Evolutionary conservation across 371 early-diverging fungal genomes (phyloP), one percentile per base, ranked within the genome.

Genomic region (Cokeromyces recurvatus): DNA sequence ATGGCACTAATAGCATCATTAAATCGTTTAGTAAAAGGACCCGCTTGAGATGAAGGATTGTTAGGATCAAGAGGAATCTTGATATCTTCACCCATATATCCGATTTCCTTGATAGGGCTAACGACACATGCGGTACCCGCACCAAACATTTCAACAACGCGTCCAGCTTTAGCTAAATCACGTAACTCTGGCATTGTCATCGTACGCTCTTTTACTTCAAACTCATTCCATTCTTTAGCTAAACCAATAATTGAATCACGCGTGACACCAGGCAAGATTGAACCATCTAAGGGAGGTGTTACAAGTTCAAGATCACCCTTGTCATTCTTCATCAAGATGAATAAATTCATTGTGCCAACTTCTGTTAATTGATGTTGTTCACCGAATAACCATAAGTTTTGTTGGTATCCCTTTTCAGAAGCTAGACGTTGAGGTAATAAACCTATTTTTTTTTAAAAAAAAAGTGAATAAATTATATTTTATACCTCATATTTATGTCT

Each of bases 101-200:
- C 67, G 48, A 96, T 89, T 40, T 68, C 72, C 71, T 92, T 90
- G 76, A 97, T 88, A 22, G 96, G 95, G 58, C 81, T 84, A 17
- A 97, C 94, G 48, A 97, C 92, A 68, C 92, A 91, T 20, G 98
- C 98, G 14, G 98, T 97, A 50, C 98, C 98, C 19, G 92, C 82
- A 52, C 96, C 96, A 81, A 95, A 90, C 72, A 88, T 78, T 65
- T 92, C 95, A 23, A 59, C 22, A 34, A 73, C 62, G 19, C 95
- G 82, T 12, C 79, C 80, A 42, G 89, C 82, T 53, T 85, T 76
- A 42, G 79, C 53, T 15, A 95, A 93, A 38, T 81, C 62, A 32
- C 81, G 67, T 15, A 97, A 57, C 51, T 91, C 85, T 32, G 74
- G 66, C 95, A 97, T 94, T 37, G 85, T 87, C 62, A 96, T 71